Conservation (phyloP, 2,329 filamentous ascomycete species). For the Sordariomycetes sp. region DNA sequence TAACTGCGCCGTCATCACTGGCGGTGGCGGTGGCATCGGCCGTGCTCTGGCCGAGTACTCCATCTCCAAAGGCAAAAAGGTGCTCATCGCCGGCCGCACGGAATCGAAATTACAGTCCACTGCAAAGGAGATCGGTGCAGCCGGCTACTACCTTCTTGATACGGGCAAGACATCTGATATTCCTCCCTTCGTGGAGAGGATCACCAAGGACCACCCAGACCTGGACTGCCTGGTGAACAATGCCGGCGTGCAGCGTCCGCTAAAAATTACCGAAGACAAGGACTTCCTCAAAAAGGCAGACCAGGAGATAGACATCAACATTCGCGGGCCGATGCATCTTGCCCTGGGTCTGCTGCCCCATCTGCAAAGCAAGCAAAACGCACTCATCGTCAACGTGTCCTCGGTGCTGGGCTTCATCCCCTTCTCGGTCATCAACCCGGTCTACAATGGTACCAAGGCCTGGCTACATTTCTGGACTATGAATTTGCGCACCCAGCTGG, state of each 20-base stretch:
- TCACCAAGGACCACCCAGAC: slow-evolving; percentile 35
- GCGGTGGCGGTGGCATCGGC: slow-evolving; percentile 43
- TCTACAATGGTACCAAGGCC: slow-evolving; percentile 51
- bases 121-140: slow-evolving; percentile 30
- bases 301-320: slow-evolving; percentile 49
- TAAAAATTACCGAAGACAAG: slow-evolving; percentile 29
- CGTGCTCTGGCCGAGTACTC: slow-evolving; percentile 36
- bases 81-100: slow-evolving; percentile 44
- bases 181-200: slow-evolving; percentile 30
- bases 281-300: slow-evolving; percentile 42
- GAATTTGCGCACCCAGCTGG: slow-evolving; percentile 42
- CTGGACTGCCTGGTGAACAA: slow-evolving; percentile 52
- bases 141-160: slow-evolving; percentile 42
- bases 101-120: slow-evolving; percentile 40
- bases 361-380: slow-evolving; percentile 28
- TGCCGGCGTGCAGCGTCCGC: slow-evolving; percentile 45
- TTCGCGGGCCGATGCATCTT: slow-evolving; percentile 49
- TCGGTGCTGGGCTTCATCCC: slow-evolving; percentile 44
- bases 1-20: slow-evolving; percentile 37
- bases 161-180: slow-evolving; percentile 34
- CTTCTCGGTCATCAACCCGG: slow-evolving; percentile 42
- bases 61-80: slow-evolving; percentile 34
- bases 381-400: slow-evolving; percentile 43
- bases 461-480: slow-evolving; percentile 49
- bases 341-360: slow-evolving; percentile 37